Percentiles rank a stretch among this genome's conserved stretches.
Evolutionary conservation across 345 rosid genomes (phyloP).

Genomic region (sweet orange (Citrus sinensis)): DVS_A1.0 CM039163.1:44907001-44907500

Average conservation of each 20-base stretch:
- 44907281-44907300: constrained; percentile 97
- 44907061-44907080: constrained; percentile 44
- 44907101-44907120: constrained; percentile 77
- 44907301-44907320: constrained; percentile 95
- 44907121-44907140: constrained; percentile 68
- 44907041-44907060: constrained; percentile 67
- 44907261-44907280: constrained; percentile 93
- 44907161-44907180: constrained; percentile 75
- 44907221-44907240: constrained; percentile 99
- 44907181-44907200: constrained; percentile 91
- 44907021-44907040: constrained; percentile 77
- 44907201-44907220: constrained; percentile 94
- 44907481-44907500: constrained; percentile 91
- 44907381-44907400: constrained; percentile 94
- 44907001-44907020: constrained; percentile 53
- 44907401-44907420: constrained; percentile 90
- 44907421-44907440: constrained; percentile 96
- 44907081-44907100: constrained; percentile 55
- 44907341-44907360: constrained; percentile 55
- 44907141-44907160: constrained; percentile 73
- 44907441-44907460: constrained; percentile 90
- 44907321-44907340: constrained; percentile 80
- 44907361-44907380: constrained; percentile 73
- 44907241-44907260: constrained; percentile 91
- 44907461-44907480: constrained; percentile 99